phyloP scores from a whole-genome alignment of 257 asterid genomes.

The Cynanchum wilfordii region DNA sequence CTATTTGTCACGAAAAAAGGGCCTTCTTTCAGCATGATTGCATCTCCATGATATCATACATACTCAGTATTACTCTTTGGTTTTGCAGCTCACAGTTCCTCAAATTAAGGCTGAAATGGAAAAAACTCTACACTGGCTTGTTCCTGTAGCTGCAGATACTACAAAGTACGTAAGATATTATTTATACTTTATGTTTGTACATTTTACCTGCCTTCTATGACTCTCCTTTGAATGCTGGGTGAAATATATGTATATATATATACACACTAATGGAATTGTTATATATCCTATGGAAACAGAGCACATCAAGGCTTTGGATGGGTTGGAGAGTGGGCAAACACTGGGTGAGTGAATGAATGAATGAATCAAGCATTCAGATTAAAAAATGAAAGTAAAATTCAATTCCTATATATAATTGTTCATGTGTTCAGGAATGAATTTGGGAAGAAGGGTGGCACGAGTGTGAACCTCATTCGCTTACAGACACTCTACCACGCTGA shows the following conservation, averaged over 20 bases:
- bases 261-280: constrained; percentile 11
- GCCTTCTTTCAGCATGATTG: not conserved
- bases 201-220: not conserved
- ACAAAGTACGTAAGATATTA: constrained; percentile 47
- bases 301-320: constrained; percentile 99
- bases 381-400: too few species aligned
- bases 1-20: not conserved
- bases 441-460: constrained; percentile 53
- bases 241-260: not conserved
- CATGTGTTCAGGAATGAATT: constrained; percentile 56
- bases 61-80: not conserved
- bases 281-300: constrained; percentile 37
- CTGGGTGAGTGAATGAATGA: constrained; percentile 54
- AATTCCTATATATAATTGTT: constrained; percentile 1
- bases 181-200: not conserved
- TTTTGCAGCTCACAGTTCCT: constrained; percentile 63
- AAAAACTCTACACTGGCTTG: constrained; percentile 89
- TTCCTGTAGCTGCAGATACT: constrained; percentile 86
- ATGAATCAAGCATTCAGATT: not conserved
- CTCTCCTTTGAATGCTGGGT: not conserved
- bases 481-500: constrained; percentile 93
- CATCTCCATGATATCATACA: not conserved
- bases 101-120: constrained; percentile 96
- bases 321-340: constrained; percentile 99
- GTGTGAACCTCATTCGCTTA: constrained; percentile 53